Evolutionary conservation across 441 rosid species (phyloP), one percentile per base, ranked within the genome.

Genomic region (Adansonia grandidieri): DNA sequence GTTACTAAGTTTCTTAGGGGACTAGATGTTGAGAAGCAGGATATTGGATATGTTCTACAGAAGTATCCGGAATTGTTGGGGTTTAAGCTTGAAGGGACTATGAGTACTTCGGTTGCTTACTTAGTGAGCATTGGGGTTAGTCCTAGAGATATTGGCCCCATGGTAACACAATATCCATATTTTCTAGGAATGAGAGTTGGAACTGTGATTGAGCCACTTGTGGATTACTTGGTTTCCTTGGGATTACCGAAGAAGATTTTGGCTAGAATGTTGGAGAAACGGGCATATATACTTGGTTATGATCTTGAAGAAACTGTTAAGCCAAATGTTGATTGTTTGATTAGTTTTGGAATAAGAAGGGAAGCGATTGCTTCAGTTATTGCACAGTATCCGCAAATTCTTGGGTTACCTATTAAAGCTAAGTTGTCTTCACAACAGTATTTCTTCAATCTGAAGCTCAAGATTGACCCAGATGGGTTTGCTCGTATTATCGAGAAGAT

Each of bases 31-130:
- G 97, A 94, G 74, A 94, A 79, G 86, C 89, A 90, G 78, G 97
- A 92, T 82, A 57, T 91, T 0, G 98, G 95, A 0, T 91, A 84
- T 82, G 97, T 94, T 5, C 67, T 94, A 74, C 88, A 83, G 81
- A 94, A 91, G 88, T 94, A 94, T 85, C 98, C 96, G 0, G 97
- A 94, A 85, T 87, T 94, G n/a, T 79, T 94, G 37, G 98, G 98
- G 82, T 94, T 91, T 82, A 94, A 94, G 87, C 91, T 91, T 8
- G 98, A 94, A 86, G 97, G 98, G 48, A 94, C 97, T 0, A 88
- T 91, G 92, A 94, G 97, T 70, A 93, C 97, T 6, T 91, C 97
- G 0, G 97, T 94, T 60, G 97, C 94, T 28, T 94, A 89, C 88
- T 89, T 93, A 74, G 93, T 94, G 24, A 93, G 95, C 72, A 91